A percentile compares a stretch with the other conserved stretches of the same genome.
Conservation (phyloP, 2,329 filamentous ascomycete genomes). For the Pyricularia pennisetigena region DNA sequence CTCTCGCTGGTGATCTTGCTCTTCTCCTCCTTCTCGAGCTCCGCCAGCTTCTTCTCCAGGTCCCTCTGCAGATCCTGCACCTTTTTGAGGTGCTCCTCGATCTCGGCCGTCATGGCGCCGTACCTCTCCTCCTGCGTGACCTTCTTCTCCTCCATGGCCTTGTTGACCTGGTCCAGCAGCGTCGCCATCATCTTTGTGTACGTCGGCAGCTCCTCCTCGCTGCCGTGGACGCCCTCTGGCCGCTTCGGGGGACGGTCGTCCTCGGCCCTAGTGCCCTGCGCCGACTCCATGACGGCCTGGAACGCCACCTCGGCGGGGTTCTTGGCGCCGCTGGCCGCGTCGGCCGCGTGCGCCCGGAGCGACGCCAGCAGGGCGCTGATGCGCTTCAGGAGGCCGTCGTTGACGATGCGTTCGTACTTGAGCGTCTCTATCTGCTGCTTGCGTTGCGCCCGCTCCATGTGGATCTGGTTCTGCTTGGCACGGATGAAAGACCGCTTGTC, state of each 20-base stretch:
- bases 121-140: constrained; percentile 54
- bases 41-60: constrained; percentile 60
- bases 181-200: constrained; percentile 99
- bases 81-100: constrained; percentile 66
- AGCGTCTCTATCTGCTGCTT: constrained; percentile 82
- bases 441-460: constrained; percentile 77
- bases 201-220: constrained; percentile 64
- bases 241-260: constrained; percentile 66
- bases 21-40: constrained; percentile 75
- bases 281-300: constrained; percentile 76
- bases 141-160: constrained; percentile 69
- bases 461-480: constrained; percentile 95
- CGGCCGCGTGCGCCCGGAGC: constrained; percentile 62
- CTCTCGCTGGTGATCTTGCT: constrained; percentile 91
- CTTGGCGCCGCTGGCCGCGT: constrained; percentile 42
- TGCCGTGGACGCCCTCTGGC: constrained; percentile 69
- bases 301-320: constrained; percentile 79
- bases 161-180: constrained; percentile 87
- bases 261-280: constrained; percentile 51
- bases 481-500: constrained; percentile 98
- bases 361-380: constrained; percentile 70
- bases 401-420: constrained; percentile 87
- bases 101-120: constrained; percentile 66
- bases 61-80: constrained; percentile 71
- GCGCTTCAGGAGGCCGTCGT: constrained; percentile 78